These are phyloP conservation scores for Metarhizium rileyi DNA, from an alignment of 2,329 filamentous ascomycete genomes.

Conservation along the genomic window DNA sequence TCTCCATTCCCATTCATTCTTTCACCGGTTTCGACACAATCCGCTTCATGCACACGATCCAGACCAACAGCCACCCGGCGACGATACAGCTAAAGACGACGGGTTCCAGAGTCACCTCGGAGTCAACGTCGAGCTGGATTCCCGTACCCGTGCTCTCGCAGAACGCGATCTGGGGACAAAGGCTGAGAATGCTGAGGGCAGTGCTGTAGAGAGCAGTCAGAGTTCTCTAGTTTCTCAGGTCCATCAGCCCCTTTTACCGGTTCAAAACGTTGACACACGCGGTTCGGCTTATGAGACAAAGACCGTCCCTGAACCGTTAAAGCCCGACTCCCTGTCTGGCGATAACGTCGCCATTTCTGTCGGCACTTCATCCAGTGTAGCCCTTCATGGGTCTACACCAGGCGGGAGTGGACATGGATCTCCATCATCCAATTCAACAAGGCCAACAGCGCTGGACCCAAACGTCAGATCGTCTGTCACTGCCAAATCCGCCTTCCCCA, in stretches of 20 bases:
- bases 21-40: conserved; percentile 11
- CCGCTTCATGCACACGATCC: conserved; percentile 8
- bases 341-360: conserved; percentile 25
- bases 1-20: conserved; percentile 17
- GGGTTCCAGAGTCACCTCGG: conserved; percentile 16
- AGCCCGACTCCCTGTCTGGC: conserved; percentile 27
- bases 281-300: conserved; percentile 35
- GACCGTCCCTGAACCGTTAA: conserved; percentile 30
- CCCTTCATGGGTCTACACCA: conserved; percentile 14
- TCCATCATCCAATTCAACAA: conserved; percentile 3
- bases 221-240: conserved; percentile 31
- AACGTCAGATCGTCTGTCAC: conserved; percentile 12
- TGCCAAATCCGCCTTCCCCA: conserved; percentile 7
- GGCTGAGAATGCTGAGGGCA: conserved; percentile 8
- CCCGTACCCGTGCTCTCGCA: conserved; percentile 6
- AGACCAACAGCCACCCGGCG: conserved; percentile 6
- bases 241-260: conserved; percentile 44
- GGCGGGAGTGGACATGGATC: conserved; percentile 14
- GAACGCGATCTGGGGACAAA: conserved; percentile 8
- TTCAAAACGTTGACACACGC: conserved; percentile 40
- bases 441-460: background rate
- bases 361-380: conserved; percentile 13
- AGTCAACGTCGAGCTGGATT: conserved; percentile 10
- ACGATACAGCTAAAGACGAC: conserved; percentile 9
- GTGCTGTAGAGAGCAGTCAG: conserved; percentile 1